phyloP scores from a whole-genome alignment of 1,139 yeast genomes.

The Arxiozyma telluris region DNA sequence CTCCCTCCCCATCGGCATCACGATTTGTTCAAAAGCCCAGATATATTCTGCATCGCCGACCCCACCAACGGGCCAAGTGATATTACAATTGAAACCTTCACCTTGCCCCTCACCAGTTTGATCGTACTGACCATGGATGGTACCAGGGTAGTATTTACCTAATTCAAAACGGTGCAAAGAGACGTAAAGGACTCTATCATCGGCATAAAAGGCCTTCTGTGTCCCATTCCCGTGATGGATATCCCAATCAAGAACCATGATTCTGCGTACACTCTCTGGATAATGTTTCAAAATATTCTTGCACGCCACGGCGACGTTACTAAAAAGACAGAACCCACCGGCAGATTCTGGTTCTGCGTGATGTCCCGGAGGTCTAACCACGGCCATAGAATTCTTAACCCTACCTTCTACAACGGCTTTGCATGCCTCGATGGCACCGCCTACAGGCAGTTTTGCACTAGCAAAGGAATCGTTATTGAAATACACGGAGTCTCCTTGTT shows the following conservation, averaged over 20 bases:
- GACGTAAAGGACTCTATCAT: slow-evolving; percentile 82
- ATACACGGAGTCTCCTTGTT: slow-evolving; percentile 88
- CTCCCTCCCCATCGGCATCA: slow-evolving; percentile 83
- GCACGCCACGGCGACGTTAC: slow-evolving; percentile 97
- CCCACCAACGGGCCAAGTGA: slow-evolving; percentile 92
- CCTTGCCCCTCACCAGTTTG: slow-evolving; percentile 82
- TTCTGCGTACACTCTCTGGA: slow-evolving; percentile 80
- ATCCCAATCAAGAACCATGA: slow-evolving; percentile 92
- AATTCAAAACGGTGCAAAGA: slow-evolving; percentile 89
- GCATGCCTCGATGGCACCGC: slow-evolving; percentile 95
- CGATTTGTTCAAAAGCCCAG: slow-evolving; percentile 81
- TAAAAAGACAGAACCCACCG: slow-evolving; percentile 93
- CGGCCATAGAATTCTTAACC: slow-evolving; percentile 87
- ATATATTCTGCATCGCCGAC: slow-evolving; percentile 94
- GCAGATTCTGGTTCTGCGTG: slow-evolving; percentile 98
- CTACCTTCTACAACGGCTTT: slow-evolving; percentile 88
- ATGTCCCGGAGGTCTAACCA: slow-evolving; percentile 98
- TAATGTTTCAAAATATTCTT: slow-evolving; percentile 70
- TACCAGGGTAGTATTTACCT: slow-evolving; percentile 92
- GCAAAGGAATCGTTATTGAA: slow-evolving; percentile 83
- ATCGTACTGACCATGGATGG: slow-evolving; percentile 68
- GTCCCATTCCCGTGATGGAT: slow-evolving; percentile 99
- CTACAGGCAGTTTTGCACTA: slow-evolving; percentile 88
- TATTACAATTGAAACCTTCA: slow-evolving; percentile 76
- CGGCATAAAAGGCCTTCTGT: slow-evolving; percentile 81